Evolutionary conservation across 2,329 filamentous ascomycete genomes (phyloP).

Genomic region (Alternaria sp.): DNA sequence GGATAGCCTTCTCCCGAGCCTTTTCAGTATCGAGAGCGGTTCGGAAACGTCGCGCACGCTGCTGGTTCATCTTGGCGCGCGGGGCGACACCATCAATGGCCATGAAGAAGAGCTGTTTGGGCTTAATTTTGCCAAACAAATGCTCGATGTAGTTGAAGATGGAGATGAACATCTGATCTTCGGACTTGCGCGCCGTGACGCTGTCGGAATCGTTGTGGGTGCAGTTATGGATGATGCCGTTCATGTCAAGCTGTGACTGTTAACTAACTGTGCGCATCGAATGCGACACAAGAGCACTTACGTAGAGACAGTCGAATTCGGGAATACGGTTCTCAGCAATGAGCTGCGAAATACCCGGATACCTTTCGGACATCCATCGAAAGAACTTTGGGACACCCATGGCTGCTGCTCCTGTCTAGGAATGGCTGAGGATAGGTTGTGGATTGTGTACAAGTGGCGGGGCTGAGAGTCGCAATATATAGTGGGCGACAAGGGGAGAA

Average conservation of each 20-base stretch:
- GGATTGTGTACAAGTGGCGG: slow-evolving; percentile 5
- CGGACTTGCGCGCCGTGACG: slow-evolving; percentile 88
- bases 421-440: slow-evolving; percentile 23
- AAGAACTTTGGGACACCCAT: slow-evolving; percentile 92
- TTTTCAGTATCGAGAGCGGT: slow-evolving; percentile 91
- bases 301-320: slow-evolving; percentile 97
- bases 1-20: slow-evolving; percentile 90
- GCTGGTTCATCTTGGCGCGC: slow-evolving; percentile 99
- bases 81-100: slow-evolving; percentile 97
- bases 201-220: slow-evolving; percentile 97
- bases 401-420: slow-evolving; percentile 30
- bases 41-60: slow-evolving; percentile 91
- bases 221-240: slow-evolving; percentile 98
- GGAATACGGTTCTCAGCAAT: slow-evolving; percentile 99
- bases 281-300: slow-evolving; percentile 50
- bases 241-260: slow-evolving; percentile 80
- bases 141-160: slow-evolving; percentile 99
- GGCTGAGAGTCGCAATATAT: slow-evolving; percentile 4
- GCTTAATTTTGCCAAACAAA: slow-evolving; percentile 97
- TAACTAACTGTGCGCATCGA: slow-evolving; percentile 25
- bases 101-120: slow-evolving; percentile 99
- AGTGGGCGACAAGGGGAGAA: slow-evolving; percentile 4
- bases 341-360: slow-evolving; percentile 96
- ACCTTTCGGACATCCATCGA: slow-evolving; percentile 98
- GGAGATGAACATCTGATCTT: slow-evolving; percentile 99